Evolutionary conservation across 805 yeast species (phyloP).

Genomic region (Candida arabinofermentans): DNA sequence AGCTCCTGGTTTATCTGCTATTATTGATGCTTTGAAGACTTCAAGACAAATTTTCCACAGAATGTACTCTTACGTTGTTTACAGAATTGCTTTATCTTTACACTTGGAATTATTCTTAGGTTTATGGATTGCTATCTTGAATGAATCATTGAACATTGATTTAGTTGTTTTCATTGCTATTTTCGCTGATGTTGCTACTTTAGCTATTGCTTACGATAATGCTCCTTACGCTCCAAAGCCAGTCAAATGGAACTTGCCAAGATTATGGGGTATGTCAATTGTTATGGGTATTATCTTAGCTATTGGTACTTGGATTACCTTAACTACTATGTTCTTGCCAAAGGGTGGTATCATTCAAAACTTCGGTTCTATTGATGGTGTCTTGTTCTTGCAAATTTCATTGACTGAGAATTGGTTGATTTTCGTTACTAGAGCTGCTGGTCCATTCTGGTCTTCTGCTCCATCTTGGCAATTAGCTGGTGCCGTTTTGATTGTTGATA

Average conservation of each 20-base stretch:
- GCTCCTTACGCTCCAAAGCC: slow-evolving; percentile 93
- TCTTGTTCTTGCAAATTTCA: slow-evolving; percentile 88
- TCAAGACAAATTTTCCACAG: slow-evolving; percentile 98
- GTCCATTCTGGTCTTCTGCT: slow-evolving; percentile 96
- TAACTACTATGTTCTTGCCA: slow-evolving; percentile 88
- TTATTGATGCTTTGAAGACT: slow-evolving; percentile 91
- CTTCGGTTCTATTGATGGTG: slow-evolving; percentile 93
- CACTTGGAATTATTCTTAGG: slow-evolving; percentile 94
- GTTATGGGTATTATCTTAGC: slow-evolving; percentile 83
- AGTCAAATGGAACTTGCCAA: slow-evolving; percentile 95
- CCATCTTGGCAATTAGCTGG: slow-evolving; percentile 98
- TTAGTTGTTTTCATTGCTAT: slow-evolving; percentile 95
- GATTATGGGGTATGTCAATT: slow-evolving; percentile 96
- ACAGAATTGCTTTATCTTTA: slow-evolving; percentile 94
- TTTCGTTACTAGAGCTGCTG: slow-evolving; percentile 94
- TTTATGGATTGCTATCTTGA: slow-evolving; percentile 93
- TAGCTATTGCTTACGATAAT: slow-evolving; percentile 95
- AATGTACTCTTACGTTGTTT: slow-evolving; percentile 96
- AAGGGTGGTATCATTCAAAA: slow-evolving; percentile 94
- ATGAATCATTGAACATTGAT: slow-evolving; percentile 81
- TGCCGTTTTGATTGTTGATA: slow-evolving; percentile 87
- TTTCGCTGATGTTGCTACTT: slow-evolving; percentile 95
- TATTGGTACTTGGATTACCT: slow-evolving; percentile 89
- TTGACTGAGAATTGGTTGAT: slow-evolving; percentile 97
- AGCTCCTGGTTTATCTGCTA: slow-evolving; percentile 94